These are phyloP conservation scores for Herpetomonas tarakana DNA, from an alignment of 208 protist genomes.

Conservation along the genomic window DNA sequence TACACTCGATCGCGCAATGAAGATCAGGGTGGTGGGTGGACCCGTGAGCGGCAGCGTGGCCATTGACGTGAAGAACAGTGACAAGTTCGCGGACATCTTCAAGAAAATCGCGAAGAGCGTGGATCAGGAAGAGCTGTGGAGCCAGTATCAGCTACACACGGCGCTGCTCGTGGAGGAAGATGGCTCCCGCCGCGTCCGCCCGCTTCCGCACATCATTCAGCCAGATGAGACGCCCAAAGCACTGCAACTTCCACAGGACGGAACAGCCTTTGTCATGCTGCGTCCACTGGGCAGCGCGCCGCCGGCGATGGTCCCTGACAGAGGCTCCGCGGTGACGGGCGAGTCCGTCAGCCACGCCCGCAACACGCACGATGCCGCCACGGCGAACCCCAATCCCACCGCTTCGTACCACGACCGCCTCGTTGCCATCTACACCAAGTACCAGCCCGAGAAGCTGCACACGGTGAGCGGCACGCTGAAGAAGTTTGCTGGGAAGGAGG, in stretches of 20 bases:
- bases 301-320: neutral
- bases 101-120: slow-evolving; percentile 43
- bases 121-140: slow-evolving; percentile 28
- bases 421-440: slow-evolving; percentile 60
- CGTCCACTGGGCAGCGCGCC: neutral
- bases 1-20: too few relatives aligned
- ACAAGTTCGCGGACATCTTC: slow-evolving; percentile 48
- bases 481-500: slow-evolving; percentile 61
- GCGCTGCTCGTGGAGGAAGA: slow-evolving; percentile 12
- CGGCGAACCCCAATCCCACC: slow-evolving; percentile 3
- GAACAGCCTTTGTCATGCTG: slow-evolving; percentile 12
- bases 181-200: slow-evolving; percentile 11
- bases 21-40: slow-evolving; percentile 44
- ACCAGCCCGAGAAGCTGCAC: slow-evolving; percentile 62
- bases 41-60: slow-evolving; percentile 28
- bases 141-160: slow-evolving; percentile 32
- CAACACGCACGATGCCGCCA: neutral
- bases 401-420: slow-evolving; percentile 53
- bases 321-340: slow-evolving; percentile 3
- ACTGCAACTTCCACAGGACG: slow-evolving; percentile 13
- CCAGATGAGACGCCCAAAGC: slow-evolving; percentile 20
- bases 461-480: slow-evolving; percentile 58
- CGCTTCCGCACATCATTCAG: slow-evolving; percentile 19
- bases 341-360: slow-evolving; percentile 3
- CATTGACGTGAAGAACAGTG: slow-evolving; percentile 40